phyloP scores from a whole-genome alignment of 306 rosid genomes.

The Medicago lupulina region DNA sequence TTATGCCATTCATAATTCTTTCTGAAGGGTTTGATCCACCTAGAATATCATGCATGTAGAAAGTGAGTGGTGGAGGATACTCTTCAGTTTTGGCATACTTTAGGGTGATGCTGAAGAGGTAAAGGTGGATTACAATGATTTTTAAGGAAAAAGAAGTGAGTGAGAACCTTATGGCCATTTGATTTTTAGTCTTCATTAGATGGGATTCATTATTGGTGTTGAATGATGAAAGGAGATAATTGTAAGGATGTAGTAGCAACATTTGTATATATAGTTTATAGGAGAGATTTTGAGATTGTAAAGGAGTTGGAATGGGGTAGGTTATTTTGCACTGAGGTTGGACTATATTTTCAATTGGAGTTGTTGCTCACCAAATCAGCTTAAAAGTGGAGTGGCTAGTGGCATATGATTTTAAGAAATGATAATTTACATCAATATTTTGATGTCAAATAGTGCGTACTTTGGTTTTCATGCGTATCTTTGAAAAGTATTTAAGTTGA shows the following conservation, averaged over 20 bases:
- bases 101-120: constrained; percentile 24
- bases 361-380: constrained; percentile 6
- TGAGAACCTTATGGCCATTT: constrained; percentile 34
- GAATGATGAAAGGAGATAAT: background rate
- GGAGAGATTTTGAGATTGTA: background rate
- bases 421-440: no score
- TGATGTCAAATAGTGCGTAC: no score
- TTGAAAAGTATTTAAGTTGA: no score
- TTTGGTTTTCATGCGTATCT: no score
- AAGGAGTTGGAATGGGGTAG: background rate
- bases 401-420: background rate
- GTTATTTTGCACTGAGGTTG: background rate
- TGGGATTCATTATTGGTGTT: no score
- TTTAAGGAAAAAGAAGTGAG: background rate
- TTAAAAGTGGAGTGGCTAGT: background rate
- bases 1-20: constrained; percentile 48
- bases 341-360: background rate
- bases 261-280: constrained; percentile 1
- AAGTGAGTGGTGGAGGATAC: constrained; percentile 9
- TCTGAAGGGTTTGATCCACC: constrained; percentile 56
- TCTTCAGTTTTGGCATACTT: background rate
- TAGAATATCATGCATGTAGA: constrained; percentile 54
- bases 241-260: background rate
- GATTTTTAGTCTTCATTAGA: background rate
- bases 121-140: constrained; percentile 3